phyloP scores from a whole-genome alignment of 192 early-diverging fungal genomes.

The Linnemannia hyalina region DNA sequence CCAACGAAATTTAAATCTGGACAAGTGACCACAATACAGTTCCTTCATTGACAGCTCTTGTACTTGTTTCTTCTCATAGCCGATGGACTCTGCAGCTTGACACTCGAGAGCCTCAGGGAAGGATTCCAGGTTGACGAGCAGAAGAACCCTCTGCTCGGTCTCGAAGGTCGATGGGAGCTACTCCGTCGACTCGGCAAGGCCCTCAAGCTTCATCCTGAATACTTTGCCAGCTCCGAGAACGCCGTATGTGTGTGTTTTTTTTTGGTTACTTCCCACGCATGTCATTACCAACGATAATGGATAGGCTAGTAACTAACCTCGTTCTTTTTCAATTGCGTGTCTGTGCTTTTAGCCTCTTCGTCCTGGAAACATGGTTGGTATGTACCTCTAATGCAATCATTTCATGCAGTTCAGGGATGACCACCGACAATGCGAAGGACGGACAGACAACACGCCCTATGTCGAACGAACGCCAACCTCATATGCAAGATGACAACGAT shows the following conservation, averaged over 20 bases:
- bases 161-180: conserved; percentile 80
- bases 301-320: not conserved
- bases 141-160: conserved; percentile 84
- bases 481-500: too few species aligned
- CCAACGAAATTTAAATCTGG: not conserved
- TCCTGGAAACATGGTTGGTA: conserved; percentile 86
- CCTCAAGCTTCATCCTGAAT: conserved; percentile 63
- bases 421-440: not conserved
- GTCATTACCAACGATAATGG: not conserved
- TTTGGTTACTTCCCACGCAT: not conserved
- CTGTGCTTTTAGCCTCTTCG: conserved; percentile 59
- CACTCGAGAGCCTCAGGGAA: conserved; percentile 60
- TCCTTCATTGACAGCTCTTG: conserved; percentile 5
- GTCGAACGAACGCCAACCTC: too few species aligned
- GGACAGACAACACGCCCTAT: not conserved
- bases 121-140: conserved; percentile 84
- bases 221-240: conserved; percentile 65
- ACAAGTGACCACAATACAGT: not conserved
- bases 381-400: not conserved
- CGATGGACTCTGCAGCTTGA: conserved; percentile 64
- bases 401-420: not conserved
- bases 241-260: conserved; percentile 29
- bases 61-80: conserved; percentile 43
- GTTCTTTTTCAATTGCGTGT: not conserved
- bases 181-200: conserved; percentile 75